Percentiles rank a stretch among this genome's conserved stretches.
phyloP scores from a whole-genome alignment of 1,139 yeast species.

The Debaryomyces psychrophilus region DNA sequence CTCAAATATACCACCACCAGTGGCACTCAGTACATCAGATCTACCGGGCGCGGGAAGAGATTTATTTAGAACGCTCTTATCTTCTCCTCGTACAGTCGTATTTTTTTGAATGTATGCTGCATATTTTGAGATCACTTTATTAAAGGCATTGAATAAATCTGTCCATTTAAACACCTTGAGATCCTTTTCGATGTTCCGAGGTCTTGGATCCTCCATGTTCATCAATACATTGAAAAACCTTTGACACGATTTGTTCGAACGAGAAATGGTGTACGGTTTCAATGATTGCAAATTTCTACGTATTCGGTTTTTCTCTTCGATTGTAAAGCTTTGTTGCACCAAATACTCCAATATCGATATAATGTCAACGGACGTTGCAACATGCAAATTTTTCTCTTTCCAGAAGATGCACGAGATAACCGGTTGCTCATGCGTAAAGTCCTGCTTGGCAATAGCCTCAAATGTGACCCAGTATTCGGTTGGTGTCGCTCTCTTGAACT shows the following conservation, averaged over 20 bases:
- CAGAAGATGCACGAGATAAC: slow-evolving; percentile 65
- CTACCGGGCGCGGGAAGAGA: background rate
- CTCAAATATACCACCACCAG: background rate
- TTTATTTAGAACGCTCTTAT: background rate
- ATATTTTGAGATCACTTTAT: slow-evolving; percentile 66
- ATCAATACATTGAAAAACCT: slow-evolving; percentile 61
- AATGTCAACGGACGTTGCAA: slow-evolving; percentile 69
- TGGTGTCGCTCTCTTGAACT: slow-evolving; percentile 25
- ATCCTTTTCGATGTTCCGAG: slow-evolving; percentile 73
- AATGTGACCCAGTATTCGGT: slow-evolving; percentile 31
- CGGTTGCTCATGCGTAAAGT: slow-evolving; percentile 30
- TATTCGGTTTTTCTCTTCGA: slow-evolving; percentile 71
- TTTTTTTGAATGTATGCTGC: slow-evolving; percentile 18
- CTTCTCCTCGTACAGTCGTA: background rate
- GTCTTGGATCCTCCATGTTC: slow-evolving; percentile 68
- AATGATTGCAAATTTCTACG: slow-evolving; percentile 68
- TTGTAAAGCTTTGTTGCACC: slow-evolving; percentile 59
- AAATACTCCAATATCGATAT: slow-evolving; percentile 60
- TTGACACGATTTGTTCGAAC: slow-evolving; percentile 46
- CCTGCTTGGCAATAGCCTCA: slow-evolving; percentile 26
- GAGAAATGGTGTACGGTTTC: slow-evolving; percentile 63
- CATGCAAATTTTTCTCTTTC: slow-evolving; percentile 53
- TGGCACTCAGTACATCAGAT: background rate
- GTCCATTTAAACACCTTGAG: slow-evolving; percentile 70
- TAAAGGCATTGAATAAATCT: slow-evolving; percentile 55